Evolutionary conservation across 805 yeast genomes (phyloP), one percentile per base, ranked within the genome.

Genomic region (Pachysolen tannophilus): DNA sequence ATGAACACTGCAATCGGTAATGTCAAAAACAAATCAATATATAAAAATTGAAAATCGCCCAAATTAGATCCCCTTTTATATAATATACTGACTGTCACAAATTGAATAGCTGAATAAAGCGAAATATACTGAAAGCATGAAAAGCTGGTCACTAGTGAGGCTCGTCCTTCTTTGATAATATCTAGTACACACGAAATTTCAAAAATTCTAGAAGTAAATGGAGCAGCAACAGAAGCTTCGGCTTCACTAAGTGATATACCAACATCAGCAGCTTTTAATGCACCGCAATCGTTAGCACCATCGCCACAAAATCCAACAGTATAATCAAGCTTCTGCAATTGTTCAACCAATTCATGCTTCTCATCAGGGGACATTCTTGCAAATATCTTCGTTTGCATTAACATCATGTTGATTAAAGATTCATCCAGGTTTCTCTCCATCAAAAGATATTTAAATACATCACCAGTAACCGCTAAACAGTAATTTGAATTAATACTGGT

Each of bases 341-440:
- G 85, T 48, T 83, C 88, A 24, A 92, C 96, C 32, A 92, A 65
- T 58, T 92, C 98, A 55, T 92, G 96, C 52, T 92, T 92, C 56
- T 92, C 99, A 57, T 94, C 98, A 0, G 99, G 99, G 0, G 97
- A 88, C 99, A 92, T 92, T 44, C 99, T 69, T 0, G 99, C 97
- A 61, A 79, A 92, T 4, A 92, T 73, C 30, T 78, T 72, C 39
- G 87, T 77, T 42, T 72, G 76, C 63, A 86, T 63, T 36, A 92
- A 65, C 53, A 92, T 68, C 18, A 62, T 65, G 32, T 72, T 72
- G 27, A 69, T 72, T 57, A 43, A 61, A 33, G 48, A 46, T 39
- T 45, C 40, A 1, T 44, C 43, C 20, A 61, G 61, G 31, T 71
- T 64, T 25, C 74, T 52, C 34, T 69, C 74, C 3, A 75, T 80